phyloP scores from a whole-genome alignment of 129 eudicot species.

The Kitagawia praeruptora region DNA sequence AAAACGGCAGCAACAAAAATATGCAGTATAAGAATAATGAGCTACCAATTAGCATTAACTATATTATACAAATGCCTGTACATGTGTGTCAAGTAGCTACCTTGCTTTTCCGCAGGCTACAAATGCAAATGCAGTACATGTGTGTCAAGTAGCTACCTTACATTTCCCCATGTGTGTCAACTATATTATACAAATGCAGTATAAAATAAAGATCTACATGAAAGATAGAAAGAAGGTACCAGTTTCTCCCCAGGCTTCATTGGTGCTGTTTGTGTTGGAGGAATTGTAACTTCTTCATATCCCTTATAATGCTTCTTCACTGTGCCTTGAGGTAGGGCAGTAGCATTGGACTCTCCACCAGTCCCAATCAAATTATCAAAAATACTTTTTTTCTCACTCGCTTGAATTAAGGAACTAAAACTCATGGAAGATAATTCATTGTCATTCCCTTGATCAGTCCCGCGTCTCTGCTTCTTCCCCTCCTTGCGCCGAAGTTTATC shows the following conservation, averaged over 20 bases:
- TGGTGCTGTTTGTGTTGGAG: slow-evolving; percentile 82
- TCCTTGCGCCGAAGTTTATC: slow-evolving; percentile 98
- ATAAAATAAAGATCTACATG: not conserved
- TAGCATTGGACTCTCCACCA: slow-evolving; percentile 58
- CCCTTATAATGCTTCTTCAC: slow-evolving; percentile 85
- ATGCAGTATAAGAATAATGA: not conserved
- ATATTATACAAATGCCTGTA: not conserved
- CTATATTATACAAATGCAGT: too few relatives aligned
- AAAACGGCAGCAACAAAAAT: slow-evolving; percentile 7
- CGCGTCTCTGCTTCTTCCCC: slow-evolving; percentile 81
- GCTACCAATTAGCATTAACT: not conserved
- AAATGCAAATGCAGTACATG: too few relatives aligned
- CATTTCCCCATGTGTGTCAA: too few relatives aligned
- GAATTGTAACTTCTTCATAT: slow-evolving; percentile 94
- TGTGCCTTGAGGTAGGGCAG: slow-evolving; percentile 97
- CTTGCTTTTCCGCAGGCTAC: not conserved
- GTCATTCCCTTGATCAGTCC: slow-evolving; percentile 66
- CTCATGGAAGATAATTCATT: slow-evolving; percentile 46
- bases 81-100: not conserved
- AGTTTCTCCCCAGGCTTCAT: slow-evolving; percentile 91
- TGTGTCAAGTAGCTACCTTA: too few relatives aligned
- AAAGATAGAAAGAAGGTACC: slow-evolving; percentile 35
- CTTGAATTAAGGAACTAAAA: slow-evolving; percentile 82
- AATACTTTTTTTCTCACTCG: slow-evolving; percentile 76
- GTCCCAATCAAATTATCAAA: slow-evolving; percentile 84